Base-by-base conservation (phyloP, 805 yeast genomes). In the Saccharomycopsis microspora region DNA sequence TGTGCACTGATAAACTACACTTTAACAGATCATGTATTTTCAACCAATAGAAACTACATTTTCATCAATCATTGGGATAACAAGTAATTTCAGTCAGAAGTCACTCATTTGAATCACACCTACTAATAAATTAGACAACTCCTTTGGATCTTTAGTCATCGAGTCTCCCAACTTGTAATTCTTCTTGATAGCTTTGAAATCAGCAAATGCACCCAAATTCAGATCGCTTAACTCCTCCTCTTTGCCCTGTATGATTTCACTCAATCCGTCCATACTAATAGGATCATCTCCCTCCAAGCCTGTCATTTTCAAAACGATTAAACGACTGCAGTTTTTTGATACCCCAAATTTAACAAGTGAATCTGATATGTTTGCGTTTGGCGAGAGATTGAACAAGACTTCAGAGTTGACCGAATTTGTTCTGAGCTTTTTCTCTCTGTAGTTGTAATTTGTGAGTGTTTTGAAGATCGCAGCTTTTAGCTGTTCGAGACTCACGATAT, bases 361-460 rank as follows among this genome's bases (percentile, higher is more conserved):
- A 11, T 45, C 49, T 4, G 45, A 10, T 27, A 51, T 51, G 19
- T 39, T 51, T 6, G 32, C 43, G 31, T 38, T 45, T 8, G 54
- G 52, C 30, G 54, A 51, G 30, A 51, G 35, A 30, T 46, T 48
- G 32, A 51, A 39, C n/a, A 49, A 32, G 27, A 51, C 35, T 37
- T 51, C 52, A 11, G 54, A 39, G 42, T 51, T 10, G 5, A 48
- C 8, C 5, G 47, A 35, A n/a, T 46, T 51, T 27, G 52, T 36
- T 41, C 42, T 47, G 3, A 51, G 28, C 27, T 40, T 39, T 4
- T 32, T 44, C 37, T 38, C 27, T n/a, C 42, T 39, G 36, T 33
- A 35, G 6, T 29, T 11, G 27, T n/a, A 41, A 27, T 37, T 43
- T 10, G 35, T 38, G 9, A 51, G 37, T 8, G 54, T 46, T 29